These are phyloP conservation scores for Coemansia sp. DNA, from an alignment of 192 early-diverging fungal species.

Conservation along the genomic window DNA sequence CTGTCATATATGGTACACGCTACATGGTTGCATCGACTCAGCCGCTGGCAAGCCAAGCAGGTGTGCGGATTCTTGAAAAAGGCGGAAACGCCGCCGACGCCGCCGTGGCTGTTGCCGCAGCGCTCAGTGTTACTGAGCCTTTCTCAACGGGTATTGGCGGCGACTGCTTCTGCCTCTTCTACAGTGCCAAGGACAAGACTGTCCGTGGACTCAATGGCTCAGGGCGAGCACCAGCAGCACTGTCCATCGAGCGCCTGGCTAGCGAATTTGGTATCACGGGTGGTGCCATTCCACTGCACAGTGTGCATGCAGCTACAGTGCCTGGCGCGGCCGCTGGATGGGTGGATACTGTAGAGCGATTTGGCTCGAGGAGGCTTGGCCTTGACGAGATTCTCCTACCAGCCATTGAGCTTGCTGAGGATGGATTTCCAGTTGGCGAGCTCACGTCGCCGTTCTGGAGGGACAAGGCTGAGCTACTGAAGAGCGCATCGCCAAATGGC, in stretches of 20 bases:
- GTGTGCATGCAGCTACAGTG: conserved; percentile 61
- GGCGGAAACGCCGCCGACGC: conserved; percentile 82
- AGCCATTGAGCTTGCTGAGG: conserved; percentile 67
- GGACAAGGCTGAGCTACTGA: conserved; percentile 16
- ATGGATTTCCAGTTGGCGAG: conserved; percentile 63
- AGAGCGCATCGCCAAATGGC: conserved; percentile 21
- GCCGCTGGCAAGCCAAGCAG: conserved; percentile 69
- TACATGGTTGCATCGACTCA: conserved; percentile 70
- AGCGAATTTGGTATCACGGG: conserved; percentile 23
- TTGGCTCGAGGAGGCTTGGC: conserved; percentile 63
- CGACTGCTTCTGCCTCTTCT: conserved; percentile 78
- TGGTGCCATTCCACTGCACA: conserved; percentile 34
- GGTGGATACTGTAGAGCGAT: conserved; percentile 62
- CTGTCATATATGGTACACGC: conserved; percentile 57
- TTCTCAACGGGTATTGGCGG: conserved; percentile 76
- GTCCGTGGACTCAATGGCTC: conserved; percentile 65
- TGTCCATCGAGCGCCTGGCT: conserved; percentile 56
- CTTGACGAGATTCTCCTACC: conserved; percentile 62
- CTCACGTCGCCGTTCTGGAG: conserved; percentile 53
- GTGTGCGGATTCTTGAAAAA: conserved; percentile 58
- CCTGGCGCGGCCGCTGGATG: conserved; percentile 77
- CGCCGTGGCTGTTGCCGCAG: conserved; percentile 69
- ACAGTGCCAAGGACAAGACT: conserved; percentile 58
- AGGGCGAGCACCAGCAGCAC: conserved; percentile 56
- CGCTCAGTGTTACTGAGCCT: conserved; percentile 70